Evolutionary conservation across 352 stramenopile species (phyloP), one percentile per base, ranked within the genome.

Genomic region (Globisporangium alternatum): DNA sequence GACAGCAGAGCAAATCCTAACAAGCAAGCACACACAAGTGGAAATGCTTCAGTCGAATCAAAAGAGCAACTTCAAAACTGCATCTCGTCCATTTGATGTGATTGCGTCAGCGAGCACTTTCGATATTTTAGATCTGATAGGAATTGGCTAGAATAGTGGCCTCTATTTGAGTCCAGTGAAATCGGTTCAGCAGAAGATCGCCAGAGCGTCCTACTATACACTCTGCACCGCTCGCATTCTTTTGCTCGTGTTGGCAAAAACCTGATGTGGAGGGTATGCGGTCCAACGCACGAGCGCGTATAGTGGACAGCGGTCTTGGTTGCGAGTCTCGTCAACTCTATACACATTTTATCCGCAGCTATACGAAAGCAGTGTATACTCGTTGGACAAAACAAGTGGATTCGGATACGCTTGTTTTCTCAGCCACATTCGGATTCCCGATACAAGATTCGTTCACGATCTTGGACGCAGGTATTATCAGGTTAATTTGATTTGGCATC

Each of bases 181-280:
- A 67, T 63, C 62, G 54, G 62, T 63, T 67, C 62, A 67, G 62
- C 19, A 9, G n/a, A 54, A 45, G 53, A 62, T 67, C 43, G 53
- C 55, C 3, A 48, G 12, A 41, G 9, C 22, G 43, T 45, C 56
- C 43, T 7, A 35, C 30, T 13, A 19, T 51, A 28, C 19, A 39
- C 28, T 12, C 15, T 21, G 21, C 19, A 9, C 13, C 8, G 30
- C 25, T 25, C 30, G 19, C 28, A 62, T 22, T 31, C 41, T 44
- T 54, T 62, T 25, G 41, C 21, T 25, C 28, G 41, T 62, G 56
- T 52, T 39, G 35, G 35, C 51, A 15, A 52, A n/a, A 51, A 61
- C 15, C 22, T 33, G 22, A 17, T 54, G 13, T 9, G 35, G 35
- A 7, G 35, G 35, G 35, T 39, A 39, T 39, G 13, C 35, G 9